phyloP scores from a whole-genome alignment of 2,329 filamentous ascomycete species.

The Dactylella cylindrospora region DNA sequence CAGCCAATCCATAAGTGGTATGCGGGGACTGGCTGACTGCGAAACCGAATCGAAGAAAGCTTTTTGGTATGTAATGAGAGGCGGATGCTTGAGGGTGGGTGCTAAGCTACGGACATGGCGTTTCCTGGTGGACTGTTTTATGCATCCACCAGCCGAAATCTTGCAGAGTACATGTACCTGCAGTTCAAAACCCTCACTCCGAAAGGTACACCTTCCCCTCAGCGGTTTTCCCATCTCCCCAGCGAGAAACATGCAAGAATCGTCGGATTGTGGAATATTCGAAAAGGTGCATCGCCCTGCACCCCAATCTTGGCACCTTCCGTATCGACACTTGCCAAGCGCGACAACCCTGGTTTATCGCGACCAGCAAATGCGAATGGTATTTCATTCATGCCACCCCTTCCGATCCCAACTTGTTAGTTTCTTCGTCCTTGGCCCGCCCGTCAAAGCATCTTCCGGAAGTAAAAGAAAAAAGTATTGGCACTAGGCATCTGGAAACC shows the following conservation, averaged over 20 bases:
- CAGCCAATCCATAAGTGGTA: too few species aligned
- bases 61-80: too few species aligned
- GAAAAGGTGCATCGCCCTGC: neutral
- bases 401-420: constrained; percentile 1
- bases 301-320: constrained; percentile 34
- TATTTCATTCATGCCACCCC: neutral
- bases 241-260: neutral
- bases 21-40: too few species aligned
- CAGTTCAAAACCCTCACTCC: constrained; percentile 5
- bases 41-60: too few species aligned
- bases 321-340: constrained; percentile 30
- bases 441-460: too few species aligned
- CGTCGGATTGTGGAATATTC: constrained; percentile 6
- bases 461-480: too few species aligned
- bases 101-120: neutral
- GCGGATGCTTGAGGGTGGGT: neutral
- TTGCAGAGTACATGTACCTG: constrained; percentile 21
- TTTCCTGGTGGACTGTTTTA: neutral
- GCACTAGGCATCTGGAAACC: constrained; percentile 41
- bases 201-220: constrained; percentile 13
- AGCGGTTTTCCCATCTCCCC: constrained; percentile 1
- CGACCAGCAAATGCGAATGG: too few species aligned
- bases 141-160: constrained; percentile 1
- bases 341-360: constrained; percentile 23
- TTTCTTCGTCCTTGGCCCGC: neutral